phyloP scores from a whole-genome alignment of 179 eudicot species.

The Spinacia oleracea region DNA sequence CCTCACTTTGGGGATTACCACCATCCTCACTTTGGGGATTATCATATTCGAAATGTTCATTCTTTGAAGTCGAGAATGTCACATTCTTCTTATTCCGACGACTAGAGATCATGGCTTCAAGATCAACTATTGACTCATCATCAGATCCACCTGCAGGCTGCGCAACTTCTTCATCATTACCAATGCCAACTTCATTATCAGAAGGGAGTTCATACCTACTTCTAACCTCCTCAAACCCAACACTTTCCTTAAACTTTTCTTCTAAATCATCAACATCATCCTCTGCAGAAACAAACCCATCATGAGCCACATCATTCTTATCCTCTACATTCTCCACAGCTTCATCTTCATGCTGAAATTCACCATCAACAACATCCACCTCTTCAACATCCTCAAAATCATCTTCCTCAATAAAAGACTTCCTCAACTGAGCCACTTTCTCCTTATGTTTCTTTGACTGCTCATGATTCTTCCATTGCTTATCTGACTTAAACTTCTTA shows the following conservation, averaged over 20 bases:
- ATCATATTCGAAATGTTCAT: conserved; percentile 22
- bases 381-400: conserved; percentile 34
- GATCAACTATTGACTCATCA: conserved; percentile 56
- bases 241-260: conserved; percentile 42
- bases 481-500: conserved; percentile 94
- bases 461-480: conserved; percentile 97
- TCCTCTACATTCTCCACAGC: conserved; percentile 24
- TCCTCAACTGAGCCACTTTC: conserved; percentile 79
- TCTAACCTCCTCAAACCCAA: conserved; percentile 35
- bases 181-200: conserved; percentile 43
- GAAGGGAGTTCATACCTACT: conserved; percentile 33
- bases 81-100: conserved; percentile 43
- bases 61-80: conserved; percentile 21
- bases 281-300: conserved; percentile 47
- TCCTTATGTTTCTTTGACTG: conserved; percentile 95
- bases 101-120: conserved; percentile 74
- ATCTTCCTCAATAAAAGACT: conserved; percentile 64
- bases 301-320: conserved; percentile 20
- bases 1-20: conserved; percentile 17
- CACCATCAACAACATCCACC: conserved; percentile 25
- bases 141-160: conserved; percentile 36
- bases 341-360: conserved; percentile 24
- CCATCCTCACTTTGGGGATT: conserved; percentile 36
- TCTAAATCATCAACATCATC: conserved; percentile 47
- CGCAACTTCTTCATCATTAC: conserved; percentile 27